Evolutionary conservation across 257 asterid species (phyloP), one percentile per base, ranked within the genome.

Genomic region (Linaria vulgaris): DNA sequence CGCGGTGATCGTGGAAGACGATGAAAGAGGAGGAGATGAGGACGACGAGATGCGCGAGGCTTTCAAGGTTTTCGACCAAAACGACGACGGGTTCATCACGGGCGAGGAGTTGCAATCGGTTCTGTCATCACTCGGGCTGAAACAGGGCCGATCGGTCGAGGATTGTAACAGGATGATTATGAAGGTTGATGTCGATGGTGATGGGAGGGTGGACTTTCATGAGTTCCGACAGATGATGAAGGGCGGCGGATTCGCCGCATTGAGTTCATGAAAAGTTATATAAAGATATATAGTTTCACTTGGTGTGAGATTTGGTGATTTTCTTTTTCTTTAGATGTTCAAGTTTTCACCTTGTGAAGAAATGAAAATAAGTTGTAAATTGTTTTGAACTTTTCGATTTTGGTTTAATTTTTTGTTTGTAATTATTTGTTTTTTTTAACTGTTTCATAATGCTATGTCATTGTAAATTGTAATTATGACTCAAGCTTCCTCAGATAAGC

Each of bases 201-300:
- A 79, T 19, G 85, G 85, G 4, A 76, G n/a, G 72, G 85, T 79
- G 19, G 72, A 79, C 45, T 79, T 69, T 30, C 69, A 50, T 12
- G 85, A 79, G 64, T 79, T 79, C 69, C 73, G 79, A 53, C 76
- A 67, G 79, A 79, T 79, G 85, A 79, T 79, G 85, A 79, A 72
- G 62, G 66, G 84, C 52, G 84, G 79, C 19, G 84, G 84, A 12
- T 79, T 79, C 61, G 77, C 84, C 24, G 70, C 79, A 31, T 53
- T 79, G 77, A 59, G 68, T 49, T 78, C 64, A 60, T 68, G 67
- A 45, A n/a, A 23, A 31, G 34, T 27, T 27, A 2, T 27, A 9
- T 3, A 9, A 54, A 3, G 41, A 34, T 34, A 34, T 34, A 3
- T 30, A 4, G 41, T 34, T 34, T 34, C 41, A 34, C 10, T 3